Base-by-base conservation (phyloP, 108 stramenopile species). In the Cyclotella distinguenda region DNA sequence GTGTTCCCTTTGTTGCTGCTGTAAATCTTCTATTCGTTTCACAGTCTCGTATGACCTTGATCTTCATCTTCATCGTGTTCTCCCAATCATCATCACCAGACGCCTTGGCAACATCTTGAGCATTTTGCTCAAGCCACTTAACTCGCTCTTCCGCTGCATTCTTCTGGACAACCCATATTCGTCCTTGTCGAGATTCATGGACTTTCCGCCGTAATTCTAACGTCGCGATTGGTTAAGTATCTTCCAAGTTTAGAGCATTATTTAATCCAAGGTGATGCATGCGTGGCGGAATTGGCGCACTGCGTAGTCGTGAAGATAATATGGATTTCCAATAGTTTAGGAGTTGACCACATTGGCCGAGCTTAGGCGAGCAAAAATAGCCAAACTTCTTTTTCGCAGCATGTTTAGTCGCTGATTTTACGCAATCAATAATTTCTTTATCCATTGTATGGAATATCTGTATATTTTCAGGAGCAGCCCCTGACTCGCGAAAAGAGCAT, bases 61-160 rank as follows among this genome's bases (percentile, higher is more conserved):
- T 6, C 57, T 42, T 59, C 13, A 25, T 5, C 11, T 39, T 34
- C 57, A 59, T 59, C 31, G 40, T 18, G 22, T 40, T 42, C n/a
- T 42, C 10, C 57, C 57, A 59, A 26, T 59, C 57, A 9, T 3
- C 32, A 6, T 25, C 39, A 42, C 39, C 57, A 9, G 39, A 21
- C 10, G 57, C 40, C 5, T 16, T 7, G 16, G 53, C 53, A 16
- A 55, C 18, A 35, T 55, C 33, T 34, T 55, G 32, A 19, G 38
- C 38, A 34, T 59, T 59, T 19, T n/a, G 23, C 23, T 59, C 57
- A 2, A 42, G 6, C 57, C 57, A 59, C 23, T 59, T 23, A 6
- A 25, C 8, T 4, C 57, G 18, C 23, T 42, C n/a, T n/a, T n/a
- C n/a, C n/a, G n/a, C n/a, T 4, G 57, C 57, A 19, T 22, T 8